Percentiles rank a stretch among this genome's conserved stretches.
These are phyloP conservation scores for Pestalotiopsis sp. DNA, from an alignment of 2,329 filamentous ascomycete species.

Conservation along the genomic window DNA sequence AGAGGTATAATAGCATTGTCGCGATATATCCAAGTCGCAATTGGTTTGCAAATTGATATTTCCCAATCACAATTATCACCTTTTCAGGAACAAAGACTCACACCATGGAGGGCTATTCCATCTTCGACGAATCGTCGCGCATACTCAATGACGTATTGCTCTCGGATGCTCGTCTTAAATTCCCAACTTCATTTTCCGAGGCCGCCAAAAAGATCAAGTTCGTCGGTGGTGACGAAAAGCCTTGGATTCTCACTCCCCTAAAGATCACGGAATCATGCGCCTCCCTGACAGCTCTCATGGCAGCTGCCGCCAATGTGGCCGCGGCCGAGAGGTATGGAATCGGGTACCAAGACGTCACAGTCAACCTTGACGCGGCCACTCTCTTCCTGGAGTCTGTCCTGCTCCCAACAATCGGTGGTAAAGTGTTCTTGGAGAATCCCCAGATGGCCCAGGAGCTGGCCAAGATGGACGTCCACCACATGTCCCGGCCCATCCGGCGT, in stretches of 20 bases:
- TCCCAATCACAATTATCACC: neutral
- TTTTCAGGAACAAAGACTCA: neutral
- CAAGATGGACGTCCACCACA: constrained; percentile 25
- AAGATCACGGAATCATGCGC: constrained; percentile 33
- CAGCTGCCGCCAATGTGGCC: constrained; percentile 30
- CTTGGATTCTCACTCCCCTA: constrained; percentile 30
- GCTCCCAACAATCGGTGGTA: neutral
- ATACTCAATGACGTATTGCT: constrained; percentile 1
- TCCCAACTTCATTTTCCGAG: constrained; percentile 23
- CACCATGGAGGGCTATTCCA: neutral
- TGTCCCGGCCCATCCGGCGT: constrained; percentile 30
- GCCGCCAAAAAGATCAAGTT: constrained; percentile 27
- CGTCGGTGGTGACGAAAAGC: constrained; percentile 21
- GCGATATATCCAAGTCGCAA: neutral
- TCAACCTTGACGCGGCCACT: constrained; percentile 29
- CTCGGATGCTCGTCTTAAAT: constrained; percentile 15
- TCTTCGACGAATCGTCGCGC: neutral
- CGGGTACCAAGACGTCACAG: constrained; percentile 22
- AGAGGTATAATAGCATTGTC: neutral
- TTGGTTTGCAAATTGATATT: neutral
- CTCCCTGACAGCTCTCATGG: constrained; percentile 31
- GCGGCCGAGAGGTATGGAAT: constrained; percentile 21
- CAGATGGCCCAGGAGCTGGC: constrained; percentile 21
- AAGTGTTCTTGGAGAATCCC: constrained; percentile 19
- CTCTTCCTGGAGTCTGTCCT: neutral